Evolutionary conservation across 179 eudicot species (phyloP).

Genomic region (Amaranthus tricolor): DNA sequence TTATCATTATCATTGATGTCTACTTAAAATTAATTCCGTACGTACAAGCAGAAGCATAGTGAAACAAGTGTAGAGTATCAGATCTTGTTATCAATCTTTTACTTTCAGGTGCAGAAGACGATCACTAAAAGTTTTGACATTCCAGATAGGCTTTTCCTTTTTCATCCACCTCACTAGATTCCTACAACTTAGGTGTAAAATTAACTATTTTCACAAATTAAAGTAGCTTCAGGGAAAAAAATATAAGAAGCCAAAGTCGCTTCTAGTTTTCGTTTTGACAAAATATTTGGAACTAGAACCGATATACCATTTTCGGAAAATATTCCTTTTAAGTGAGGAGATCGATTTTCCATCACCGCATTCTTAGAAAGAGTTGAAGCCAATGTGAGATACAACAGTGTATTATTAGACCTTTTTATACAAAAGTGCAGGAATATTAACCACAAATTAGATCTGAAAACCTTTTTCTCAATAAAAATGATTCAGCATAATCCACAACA

Average conservation of each 20-base stretch:
- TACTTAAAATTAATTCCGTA: not conserved
- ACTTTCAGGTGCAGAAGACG: not conserved
- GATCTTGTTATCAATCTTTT: not conserved
- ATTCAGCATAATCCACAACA: constrained; percentile 24
- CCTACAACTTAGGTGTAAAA: constrained; percentile 12
- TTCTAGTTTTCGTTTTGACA: constrained; percentile 25
- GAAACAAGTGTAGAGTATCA: not conserved
- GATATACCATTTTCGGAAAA: constrained; percentile 18
- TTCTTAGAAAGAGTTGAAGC: constrained; percentile 19
- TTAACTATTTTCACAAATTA: not conserved
- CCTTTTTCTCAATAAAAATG: not conserved
- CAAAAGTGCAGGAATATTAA: constrained; percentile 9
- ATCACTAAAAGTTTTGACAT: not conserved
- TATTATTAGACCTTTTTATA: too few relatives aligned
- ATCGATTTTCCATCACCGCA: constrained; percentile 20
- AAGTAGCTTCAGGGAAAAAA: not conserved
- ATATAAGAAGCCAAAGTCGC: not conserved
- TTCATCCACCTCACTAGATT: constrained; percentile 27
- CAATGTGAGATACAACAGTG: not conserved
- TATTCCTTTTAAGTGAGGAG: constrained; percentile 10
- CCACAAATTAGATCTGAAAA: constrained; percentile 5
- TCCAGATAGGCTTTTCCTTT: constrained; percentile 24
- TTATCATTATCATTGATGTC: not conserved
- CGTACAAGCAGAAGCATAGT: not conserved
- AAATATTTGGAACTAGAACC: constrained; percentile 23